Evolutionary conservation across 2,329 filamentous ascomycete genomes (phyloP).

Genomic region (Pyrenochaeta sp.): DNA sequence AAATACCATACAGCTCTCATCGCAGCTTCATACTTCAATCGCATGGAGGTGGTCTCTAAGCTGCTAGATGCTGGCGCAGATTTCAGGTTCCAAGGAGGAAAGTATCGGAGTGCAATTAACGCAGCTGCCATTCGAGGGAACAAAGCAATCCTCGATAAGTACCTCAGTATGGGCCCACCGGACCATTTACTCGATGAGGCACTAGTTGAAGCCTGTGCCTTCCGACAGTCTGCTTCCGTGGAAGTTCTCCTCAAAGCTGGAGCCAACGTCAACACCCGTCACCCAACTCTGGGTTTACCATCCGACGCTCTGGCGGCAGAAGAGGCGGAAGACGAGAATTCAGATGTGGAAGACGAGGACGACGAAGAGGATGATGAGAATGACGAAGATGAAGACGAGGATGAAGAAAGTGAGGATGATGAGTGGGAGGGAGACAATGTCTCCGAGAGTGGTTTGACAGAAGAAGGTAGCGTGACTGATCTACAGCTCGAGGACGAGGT

Average conservation of each 20-base stretch:
- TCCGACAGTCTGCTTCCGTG: conserved; percentile 26
- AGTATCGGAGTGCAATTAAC: conserved; percentile 23
- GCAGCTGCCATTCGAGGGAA: conserved; percentile 28
- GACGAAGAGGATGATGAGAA: conserved; percentile 10
- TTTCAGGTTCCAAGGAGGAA: conserved; percentile 20
- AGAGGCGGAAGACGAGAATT: conserved; percentile 21
- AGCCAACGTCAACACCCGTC: conserved; percentile 24
- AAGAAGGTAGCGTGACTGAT: conserved; percentile 27
- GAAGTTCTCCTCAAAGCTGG: conserved; percentile 25
- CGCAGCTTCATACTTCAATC: conserved; percentile 28
- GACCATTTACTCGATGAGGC: conserved; percentile 31
- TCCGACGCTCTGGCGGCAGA: conserved; percentile 18
- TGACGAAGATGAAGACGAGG: conserved; percentile 17
- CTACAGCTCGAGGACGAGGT: conserved; percentile 23
- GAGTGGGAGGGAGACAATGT: conserved; percentile 22
- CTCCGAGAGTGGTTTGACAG: conserved; percentile 13
- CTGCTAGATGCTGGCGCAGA: conserved; percentile 29
- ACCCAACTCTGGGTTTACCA: conserved; percentile 19
- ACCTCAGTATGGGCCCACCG: conserved; percentile 22
- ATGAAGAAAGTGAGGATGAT: conserved; percentile 16
- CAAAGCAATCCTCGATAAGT: conserved; percentile 20
- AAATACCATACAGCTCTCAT: conserved; percentile 33
- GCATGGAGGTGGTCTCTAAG: conserved; percentile 20
- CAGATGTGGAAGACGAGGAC: conserved; percentile 23
- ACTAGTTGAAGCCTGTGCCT: conserved; percentile 26